Evolutionary conservation across 1,284 basidiomycete species (phyloP).

Genomic region (Apiotrichum domesticum): DNA sequence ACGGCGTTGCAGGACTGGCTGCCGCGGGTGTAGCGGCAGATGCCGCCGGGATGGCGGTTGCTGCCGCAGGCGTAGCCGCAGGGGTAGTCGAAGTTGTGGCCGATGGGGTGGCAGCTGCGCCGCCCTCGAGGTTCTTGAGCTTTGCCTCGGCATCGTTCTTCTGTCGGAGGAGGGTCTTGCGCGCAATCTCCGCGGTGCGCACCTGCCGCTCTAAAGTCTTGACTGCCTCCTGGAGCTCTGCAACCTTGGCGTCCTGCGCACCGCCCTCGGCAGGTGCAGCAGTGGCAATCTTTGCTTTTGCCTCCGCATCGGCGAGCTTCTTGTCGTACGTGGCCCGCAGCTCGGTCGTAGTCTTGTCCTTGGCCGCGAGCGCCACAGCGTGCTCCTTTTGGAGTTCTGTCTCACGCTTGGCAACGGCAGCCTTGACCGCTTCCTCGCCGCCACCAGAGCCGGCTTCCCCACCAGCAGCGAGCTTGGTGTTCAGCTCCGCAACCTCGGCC

Average conservation of each 20-base stretch:
- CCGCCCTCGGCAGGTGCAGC: slow-evolving; percentile 9
- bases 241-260: slow-evolving; percentile 18
- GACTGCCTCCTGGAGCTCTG: slow-evolving; percentile 32
- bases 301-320: slow-evolving; percentile 14
- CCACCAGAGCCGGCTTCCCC: slow-evolving; percentile 4
- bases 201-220: slow-evolving; percentile 34
- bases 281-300: neutral
- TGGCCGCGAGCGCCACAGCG: slow-evolving; percentile 21
- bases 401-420: slow-evolving; percentile 37
- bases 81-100: slow-evolving; percentile 8
- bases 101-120: neutral
- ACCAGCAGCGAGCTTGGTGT: neutral
- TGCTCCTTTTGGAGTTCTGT: slow-evolving; percentile 31
- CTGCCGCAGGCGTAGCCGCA: slow-evolving; percentile 1
- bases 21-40: slow-evolving; percentile 1
- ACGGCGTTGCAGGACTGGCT: neutral
- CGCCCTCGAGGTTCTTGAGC: slow-evolving; percentile 23
- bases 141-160: slow-evolving; percentile 27
- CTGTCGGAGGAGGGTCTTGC: slow-evolving; percentile 36
- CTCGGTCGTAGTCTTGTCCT: slow-evolving; percentile 8
- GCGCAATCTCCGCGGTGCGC: slow-evolving; percentile 36
- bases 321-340: slow-evolving; percentile 22
- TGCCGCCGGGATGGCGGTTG: neutral
- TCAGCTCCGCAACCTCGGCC: slow-evolving; percentile 13
- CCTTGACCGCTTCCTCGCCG: slow-evolving; percentile 38